Base-by-base conservation (phyloP, 2,329 filamentous ascomycete genomes). In the Chrysoporthe cubensis region DNA sequence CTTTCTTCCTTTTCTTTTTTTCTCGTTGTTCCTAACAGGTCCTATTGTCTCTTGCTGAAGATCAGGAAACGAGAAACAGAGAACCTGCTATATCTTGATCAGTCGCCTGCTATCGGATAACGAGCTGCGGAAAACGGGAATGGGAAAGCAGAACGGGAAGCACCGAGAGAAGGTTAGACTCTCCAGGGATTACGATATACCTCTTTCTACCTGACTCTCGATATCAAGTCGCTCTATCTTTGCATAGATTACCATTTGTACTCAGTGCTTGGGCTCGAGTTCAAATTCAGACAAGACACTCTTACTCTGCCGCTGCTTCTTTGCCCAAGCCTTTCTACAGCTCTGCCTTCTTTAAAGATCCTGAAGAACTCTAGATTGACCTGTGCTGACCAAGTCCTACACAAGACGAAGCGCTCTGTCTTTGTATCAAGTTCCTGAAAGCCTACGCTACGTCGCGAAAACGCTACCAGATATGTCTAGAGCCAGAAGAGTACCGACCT, bases 351-450 rank as follows among this genome's bases (percentile, higher is more conserved):
- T 14, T 46, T 16, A 46, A 5, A 46, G 58, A 48, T 46, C 42
- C 58, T 26, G 58, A 48, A 18, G n/a, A 61, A 21, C 46, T 61
- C n/a, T 48, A 42, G 58, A 61, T 61, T 7, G 42, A 61, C n/a
- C 21, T 61, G 16, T 61, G 58, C 32, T 18, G 48, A 48, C n/a
- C 42, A 21, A 42, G 58, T 21, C 14, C 37, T 11, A 21, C n/a
- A 26, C 40, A 37, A 21, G 34, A 46, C 14, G 43, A 46, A 18
- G 43, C 43, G 5, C 2, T 46, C 43, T 14, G 43, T n/a, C 34
- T 32, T 18, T 40, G 21, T 11, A 13, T 9, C 1, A 52, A 52
- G 9, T 52, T 52, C 21, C 21, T 61, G 34, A 61, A 46, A 61
- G 16, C 32, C 40, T 62, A 48, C 16, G 43, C 43, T 46, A 46